Percentiles rank a stretch among this genome's conserved stretches.
These are phyloP conservation scores for Ophiostoma sp. DNA, from an alignment of 2,329 filamentous ascomycete genomes.

Conservation along the genomic window DNA sequence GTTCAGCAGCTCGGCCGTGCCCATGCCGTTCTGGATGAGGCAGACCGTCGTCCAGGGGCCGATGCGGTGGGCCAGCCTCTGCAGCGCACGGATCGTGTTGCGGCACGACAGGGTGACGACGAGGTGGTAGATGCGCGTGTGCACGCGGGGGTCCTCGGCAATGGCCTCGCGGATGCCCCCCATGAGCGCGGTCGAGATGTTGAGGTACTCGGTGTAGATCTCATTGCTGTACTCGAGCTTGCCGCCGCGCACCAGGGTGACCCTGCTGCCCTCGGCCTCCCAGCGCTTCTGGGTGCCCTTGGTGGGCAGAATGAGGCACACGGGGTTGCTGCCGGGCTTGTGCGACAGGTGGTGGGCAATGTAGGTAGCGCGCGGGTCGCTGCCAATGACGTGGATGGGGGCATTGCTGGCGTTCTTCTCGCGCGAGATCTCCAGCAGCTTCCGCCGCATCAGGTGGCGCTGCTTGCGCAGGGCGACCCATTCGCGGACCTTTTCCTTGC, in stretches of 20 bases:
- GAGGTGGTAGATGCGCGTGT: constrained; percentile 30
- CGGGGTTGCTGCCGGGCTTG: constrained; percentile 31
- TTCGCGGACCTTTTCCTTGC: neutral
- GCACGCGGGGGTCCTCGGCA: neutral
- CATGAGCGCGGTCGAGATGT: neutral
- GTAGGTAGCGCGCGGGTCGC: constrained; percentile 31
- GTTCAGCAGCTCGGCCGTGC: constrained; percentile 74
- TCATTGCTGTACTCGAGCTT: neutral
- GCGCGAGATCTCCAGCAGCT: constrained; percentile 10
- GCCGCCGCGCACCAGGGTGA: constrained; percentile 9
- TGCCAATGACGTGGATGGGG: constrained; percentile 32
- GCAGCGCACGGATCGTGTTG: constrained; percentile 29
- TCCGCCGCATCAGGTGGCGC: neutral
- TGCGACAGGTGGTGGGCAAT: constrained; percentile 33
- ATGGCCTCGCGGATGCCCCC: neutral
- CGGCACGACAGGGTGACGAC: constrained; percentile 34
- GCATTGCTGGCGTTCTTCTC: constrained; percentile 3
- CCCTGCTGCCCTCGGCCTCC: neutral
- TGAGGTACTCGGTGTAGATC: neutral
- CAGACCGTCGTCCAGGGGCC: constrained; percentile 35
- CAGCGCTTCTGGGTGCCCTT: constrained; percentile 14
- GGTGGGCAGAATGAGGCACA: constrained; percentile 32
- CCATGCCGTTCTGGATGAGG: constrained; percentile 53
- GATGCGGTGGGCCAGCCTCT: constrained; percentile 32
- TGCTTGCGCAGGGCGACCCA: neutral